Evolutionary conservation across 371 early-diverging fungal species (phyloP).

Genomic region (Gilbertella persicaria): DNA sequence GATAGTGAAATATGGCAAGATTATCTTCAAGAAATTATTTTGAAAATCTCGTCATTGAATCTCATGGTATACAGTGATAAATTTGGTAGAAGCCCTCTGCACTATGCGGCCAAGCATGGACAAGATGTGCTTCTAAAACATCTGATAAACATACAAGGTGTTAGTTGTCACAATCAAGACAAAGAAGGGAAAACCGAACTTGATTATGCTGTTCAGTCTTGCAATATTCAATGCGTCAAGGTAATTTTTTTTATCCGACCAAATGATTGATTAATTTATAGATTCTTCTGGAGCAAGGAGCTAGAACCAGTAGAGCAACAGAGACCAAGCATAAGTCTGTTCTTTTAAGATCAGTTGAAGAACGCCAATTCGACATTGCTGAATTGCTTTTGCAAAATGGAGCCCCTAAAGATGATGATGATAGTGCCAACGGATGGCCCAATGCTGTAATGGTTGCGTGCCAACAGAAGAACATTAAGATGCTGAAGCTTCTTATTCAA

Average conservation of each 20-base stretch:
- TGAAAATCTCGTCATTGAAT: slow-evolving; percentile 16
- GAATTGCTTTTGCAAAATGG: slow-evolving; percentile 30
- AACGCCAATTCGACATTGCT: slow-evolving; percentile 20
- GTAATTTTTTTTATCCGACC: slow-evolving; percentile 11
- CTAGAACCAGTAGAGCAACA: slow-evolving; percentile 5
- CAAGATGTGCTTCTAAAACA: slow-evolving; percentile 32
- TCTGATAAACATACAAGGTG: slow-evolving; percentile 15
- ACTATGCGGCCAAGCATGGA: slow-evolving; percentile 53
- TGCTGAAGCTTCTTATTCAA: slow-evolving; percentile 31
- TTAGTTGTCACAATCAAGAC: slow-evolving; percentile 30
- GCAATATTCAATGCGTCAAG: slow-evolving; percentile 20
- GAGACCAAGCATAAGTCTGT: slow-evolving; percentile 15
- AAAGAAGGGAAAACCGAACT: slow-evolving; percentile 39
- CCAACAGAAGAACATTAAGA: slow-evolving; percentile 13
- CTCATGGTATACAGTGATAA: slow-evolving; percentile 27
- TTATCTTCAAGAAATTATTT: slow-evolving; percentile 42
- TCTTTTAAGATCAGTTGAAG: slow-evolving; percentile 26
- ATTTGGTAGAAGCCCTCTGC: slow-evolving; percentile 40
- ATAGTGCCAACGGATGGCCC: slow-evolving; percentile 27
- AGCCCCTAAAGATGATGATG: slow-evolving; percentile 26
- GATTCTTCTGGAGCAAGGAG: slow-evolving; percentile 31
- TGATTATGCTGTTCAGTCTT: slow-evolving; percentile 45
- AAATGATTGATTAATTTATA: slow-evolving; percentile 4
- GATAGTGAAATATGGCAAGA: slow-evolving; percentile 48
- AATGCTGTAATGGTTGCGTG: slow-evolving; percentile 50